Evolutionary conservation across 192 early-diverging fungal genomes (phyloP), one percentile per base, ranked within the genome.

Genomic region (Gigaspora rosea): DNA sequence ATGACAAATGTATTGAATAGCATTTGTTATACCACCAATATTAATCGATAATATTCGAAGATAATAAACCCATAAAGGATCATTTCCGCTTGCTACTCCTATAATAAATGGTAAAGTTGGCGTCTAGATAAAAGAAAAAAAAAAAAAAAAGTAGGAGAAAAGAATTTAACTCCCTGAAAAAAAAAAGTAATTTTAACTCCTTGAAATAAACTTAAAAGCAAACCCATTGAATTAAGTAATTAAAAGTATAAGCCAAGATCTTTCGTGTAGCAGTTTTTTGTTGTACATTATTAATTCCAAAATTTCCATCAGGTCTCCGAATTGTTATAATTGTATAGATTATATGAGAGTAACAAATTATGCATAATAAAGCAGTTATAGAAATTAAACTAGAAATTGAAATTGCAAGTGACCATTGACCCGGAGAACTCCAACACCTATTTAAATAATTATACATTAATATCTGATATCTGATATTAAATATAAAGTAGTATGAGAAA

Each of bases 31-130:
- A 32, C 59, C 22, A 12, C 59, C 59, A 62, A 62, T 27, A 27
- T 62, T 62, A 62, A 32, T 32, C 2, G 59, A 62, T 11, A 62
- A 8, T 12, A 62, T 12, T 9, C 11, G 22, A 12, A 62, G 27
- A 62, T 62, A 62, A 62, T 62, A 62, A 62, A 62, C 22, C 59
- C 59, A 62, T 32, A 62, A 32, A 16, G 59, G 20, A 62, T 62
- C 59, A 62, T 62, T 32, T 20, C 59, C 27, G 11, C 27, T n/a
- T 0, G 59, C 59, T 32, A 62, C 59, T 11, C 59, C 59, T 22
- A 62, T 4, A 8, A 62, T 62, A 32, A 62, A 62, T 62, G 59
- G 59, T 62, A 62, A 32, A 27, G 59, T 62, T 32, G 59, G 59
- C 27, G 20, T 27, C 54, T 57, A 57, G 13, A n/a, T n/a, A n/a